These are phyloP conservation scores for Colletotrichum paranaense DNA, from an alignment of 2,329 filamentous ascomycete species.

Conservation along the genomic window DNA sequence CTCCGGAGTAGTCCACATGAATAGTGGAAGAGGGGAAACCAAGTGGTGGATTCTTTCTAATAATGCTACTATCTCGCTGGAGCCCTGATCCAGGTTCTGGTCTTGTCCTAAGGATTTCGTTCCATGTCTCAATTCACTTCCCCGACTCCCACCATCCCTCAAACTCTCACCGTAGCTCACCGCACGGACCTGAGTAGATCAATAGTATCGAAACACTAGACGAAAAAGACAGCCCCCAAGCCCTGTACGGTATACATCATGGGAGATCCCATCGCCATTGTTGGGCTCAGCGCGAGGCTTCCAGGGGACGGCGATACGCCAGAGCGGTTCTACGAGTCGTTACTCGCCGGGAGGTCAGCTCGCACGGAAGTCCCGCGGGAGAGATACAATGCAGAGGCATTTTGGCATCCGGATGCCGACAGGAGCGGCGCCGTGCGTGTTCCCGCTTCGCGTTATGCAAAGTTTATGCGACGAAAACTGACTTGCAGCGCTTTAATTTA, in stretches of 20 bases:
- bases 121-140: neutral
- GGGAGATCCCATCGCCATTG: constrained; percentile 55
- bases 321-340: constrained; percentile 57
- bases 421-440: constrained; percentile 41
- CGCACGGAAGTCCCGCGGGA: constrained; percentile 41
- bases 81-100: constrained; percentile 20
- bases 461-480: neutral
- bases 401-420: constrained; percentile 43
- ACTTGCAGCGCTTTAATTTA: neutral
- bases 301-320: constrained; percentile 54
- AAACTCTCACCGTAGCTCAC: constrained; percentile 9
- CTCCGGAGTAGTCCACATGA: neutral
- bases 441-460: neutral
- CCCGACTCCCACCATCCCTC: neutral
- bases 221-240: neutral
- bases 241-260: constrained; percentile 12
- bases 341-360: constrained; percentile 44
- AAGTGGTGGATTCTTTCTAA: constrained; percentile 9
- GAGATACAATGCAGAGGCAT: constrained; percentile 44
- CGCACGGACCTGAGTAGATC: constrained; percentile 21
- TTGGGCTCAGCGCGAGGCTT: constrained; percentile 59
- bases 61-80: constrained; percentile 7
- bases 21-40: neutral
- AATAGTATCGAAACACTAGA: neutral
- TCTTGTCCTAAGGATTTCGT: constrained; percentile 1